Conservation (phyloP, 1,139 yeast genomes). For the Suhomyces anneliseae region DNA sequence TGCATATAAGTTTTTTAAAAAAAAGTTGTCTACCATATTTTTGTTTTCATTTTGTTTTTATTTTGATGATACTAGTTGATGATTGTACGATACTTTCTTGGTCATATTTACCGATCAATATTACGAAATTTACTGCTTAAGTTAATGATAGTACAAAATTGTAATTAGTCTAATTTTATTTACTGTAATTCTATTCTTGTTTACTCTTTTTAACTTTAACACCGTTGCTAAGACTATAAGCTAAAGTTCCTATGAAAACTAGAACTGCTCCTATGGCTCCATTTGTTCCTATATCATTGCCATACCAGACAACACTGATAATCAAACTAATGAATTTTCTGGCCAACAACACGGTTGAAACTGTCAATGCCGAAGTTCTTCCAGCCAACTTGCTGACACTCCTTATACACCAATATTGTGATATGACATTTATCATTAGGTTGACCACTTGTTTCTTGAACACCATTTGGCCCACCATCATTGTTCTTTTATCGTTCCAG, state of each 20-base stretch:
- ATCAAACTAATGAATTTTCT: conserved; percentile 62
- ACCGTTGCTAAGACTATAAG: conserved; percentile 31
- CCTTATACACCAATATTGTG: conserved; percentile 64
- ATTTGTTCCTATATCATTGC: conserved; percentile 39
- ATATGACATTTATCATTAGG: conserved; percentile 46
- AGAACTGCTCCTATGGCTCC: conserved; percentile 47
- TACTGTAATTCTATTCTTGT: background rate
- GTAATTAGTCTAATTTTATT: background rate
- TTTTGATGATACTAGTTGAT: no score
- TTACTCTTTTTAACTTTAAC: background rate
- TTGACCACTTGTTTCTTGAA: conserved; percentile 21
- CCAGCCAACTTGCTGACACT: conserved; percentile 69
- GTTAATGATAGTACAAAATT: background rate
- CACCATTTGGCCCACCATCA: background rate
- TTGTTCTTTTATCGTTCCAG: conserved; percentile 7
- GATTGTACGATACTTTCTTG: no score
- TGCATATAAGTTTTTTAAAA: no score
- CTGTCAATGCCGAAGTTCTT: conserved; percentile 56
- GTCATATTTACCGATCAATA: no score
- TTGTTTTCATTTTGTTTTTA: no score
- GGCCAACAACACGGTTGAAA: conserved; percentile 57
- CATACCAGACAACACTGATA: conserved; percentile 51
- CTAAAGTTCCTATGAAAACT: conserved; percentile 55
- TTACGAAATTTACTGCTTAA: background rate
- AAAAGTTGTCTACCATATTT: no score